phyloP scores from a whole-genome alignment of 2,329 filamentous ascomycete species.

The Macrophomina phaseolina region DNA sequence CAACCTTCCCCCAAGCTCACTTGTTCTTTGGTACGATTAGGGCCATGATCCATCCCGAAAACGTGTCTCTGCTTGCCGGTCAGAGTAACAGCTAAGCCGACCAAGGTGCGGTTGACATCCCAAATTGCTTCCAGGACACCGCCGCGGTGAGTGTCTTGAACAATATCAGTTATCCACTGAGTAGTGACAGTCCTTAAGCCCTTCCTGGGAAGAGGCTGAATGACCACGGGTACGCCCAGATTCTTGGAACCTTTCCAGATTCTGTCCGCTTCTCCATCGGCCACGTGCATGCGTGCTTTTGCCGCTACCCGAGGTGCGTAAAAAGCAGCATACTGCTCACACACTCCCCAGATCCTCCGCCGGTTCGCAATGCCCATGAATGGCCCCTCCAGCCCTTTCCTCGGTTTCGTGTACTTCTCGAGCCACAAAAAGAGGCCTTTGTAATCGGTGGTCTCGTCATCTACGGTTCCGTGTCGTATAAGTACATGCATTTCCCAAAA shows the following conservation, averaged over 20 bases:
- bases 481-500: slow-evolving; percentile 14
- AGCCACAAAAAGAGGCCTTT: slow-evolving; percentile 36
- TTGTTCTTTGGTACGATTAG: neutral
- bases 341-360: slow-evolving; percentile 38
- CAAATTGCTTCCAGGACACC: slow-evolving; percentile 33
- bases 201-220: slow-evolving; percentile 27
- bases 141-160: slow-evolving; percentile 14
- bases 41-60: slow-evolving; percentile 5
- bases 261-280: neutral
- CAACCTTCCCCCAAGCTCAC: neutral
- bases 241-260: neutral
- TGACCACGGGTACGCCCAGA: slow-evolving; percentile 22
- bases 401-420: slow-evolving; percentile 30
- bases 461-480: slow-evolving; percentile 32
- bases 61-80: neutral
- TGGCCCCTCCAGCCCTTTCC: slow-evolving; percentile 32
- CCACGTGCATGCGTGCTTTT: neutral
- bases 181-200: neutral
- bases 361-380: slow-evolving; percentile 42
- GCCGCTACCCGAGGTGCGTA: neutral
- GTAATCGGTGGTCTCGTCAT: slow-evolving; percentile 28
- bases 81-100: slow-evolving; percentile 29
- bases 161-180: slow-evolving; percentile 31
- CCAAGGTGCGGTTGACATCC: slow-evolving; percentile 25
- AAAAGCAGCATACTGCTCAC: slow-evolving; percentile 6